Base-by-base conservation (phyloP, 2,329 filamentous ascomycete species). In the Cryphonectria radicalis region DNA sequence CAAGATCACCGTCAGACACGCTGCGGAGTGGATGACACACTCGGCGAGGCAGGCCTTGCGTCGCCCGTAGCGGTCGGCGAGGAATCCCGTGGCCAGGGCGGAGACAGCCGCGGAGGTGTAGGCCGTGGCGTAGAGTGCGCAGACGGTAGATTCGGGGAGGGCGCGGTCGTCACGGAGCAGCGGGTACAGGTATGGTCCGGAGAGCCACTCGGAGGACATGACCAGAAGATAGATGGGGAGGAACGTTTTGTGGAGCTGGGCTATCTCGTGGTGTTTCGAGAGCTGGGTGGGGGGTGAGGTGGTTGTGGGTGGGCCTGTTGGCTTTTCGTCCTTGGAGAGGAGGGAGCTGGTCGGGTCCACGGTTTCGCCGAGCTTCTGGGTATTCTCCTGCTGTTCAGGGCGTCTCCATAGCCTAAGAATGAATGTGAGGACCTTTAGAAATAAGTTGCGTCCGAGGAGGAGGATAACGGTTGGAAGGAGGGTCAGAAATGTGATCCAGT, bases 101-200 rank as follows among this genome's bases (percentile, higher is more conserved):
- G 73, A 74, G 63, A 68, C 72, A 3, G 73, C 75, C 22, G 73
- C 75, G 17, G 75, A 72, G 11, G 70, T 72, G 43, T 74, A 74
- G 1, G 62, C 71, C 7, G 74, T 73, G 2, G 70, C 74, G 65
- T 73, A 74, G 2, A 74, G 73, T 35, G 70, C 69, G 19, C 69
- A 66, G 53, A 74, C 74, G 32, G 70, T 66, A 3, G 70, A 66
- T 59, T 74, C 74, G n/a, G 69, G 66, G 17, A 74, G 72, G 5
- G 19, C 62, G 70, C 68, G 70, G 43, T 74, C 74, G 67, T 74
- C 71, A n/a, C 74, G 72, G 57, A 74, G 73, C 25, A 74, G 74
- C 1, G 74, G 37, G 60, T 73, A 74, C 22, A 74, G 46, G 66
- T 74, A 73, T 1, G 74, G 74, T 0, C 72, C 72, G 1, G 73